Evolutionary conservation across 345 rosid genomes (phyloP).

Genomic region (Salix purpurea): DNA sequence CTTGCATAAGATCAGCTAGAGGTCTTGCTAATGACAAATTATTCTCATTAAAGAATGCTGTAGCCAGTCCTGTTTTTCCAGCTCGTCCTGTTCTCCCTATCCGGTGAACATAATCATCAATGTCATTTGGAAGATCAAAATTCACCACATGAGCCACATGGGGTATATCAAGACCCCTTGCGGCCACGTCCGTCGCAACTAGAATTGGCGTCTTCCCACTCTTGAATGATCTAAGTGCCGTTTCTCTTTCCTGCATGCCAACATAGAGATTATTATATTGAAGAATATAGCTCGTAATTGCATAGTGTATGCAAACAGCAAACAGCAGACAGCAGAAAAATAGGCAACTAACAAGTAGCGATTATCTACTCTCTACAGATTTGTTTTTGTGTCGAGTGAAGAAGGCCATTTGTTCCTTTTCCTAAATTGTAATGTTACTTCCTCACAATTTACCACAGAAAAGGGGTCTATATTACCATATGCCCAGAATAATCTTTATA

Average conservation of each 20-base stretch:
- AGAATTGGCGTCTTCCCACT: slow-evolving; percentile 88
- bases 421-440: too few species aligned
- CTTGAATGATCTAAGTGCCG: slow-evolving; percentile 79
- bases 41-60: slow-evolving; percentile 30
- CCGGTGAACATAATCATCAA: slow-evolving; percentile 94
- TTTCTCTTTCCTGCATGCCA: slow-evolving; percentile 79
- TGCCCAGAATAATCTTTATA: too few species aligned
- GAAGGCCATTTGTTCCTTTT: too few species aligned
- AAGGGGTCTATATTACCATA: too few species aligned
- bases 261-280: not conserved
- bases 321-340: not conserved
- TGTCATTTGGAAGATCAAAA: slow-evolving; percentile 95
- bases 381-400: not conserved
- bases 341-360: not conserved
- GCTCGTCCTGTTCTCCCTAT: slow-evolving; percentile 98
- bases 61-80: slow-evolving; percentile 83
- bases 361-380: not conserved
- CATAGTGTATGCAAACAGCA: not conserved
- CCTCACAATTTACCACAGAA: too few species aligned
- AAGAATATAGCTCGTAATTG: not conserved
- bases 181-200: slow-evolving; percentile 97
- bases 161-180: slow-evolving; percentile 95
- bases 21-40: slow-evolving; percentile 24
- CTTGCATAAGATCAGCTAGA: slow-evolving; percentile 29
- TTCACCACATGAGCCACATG: slow-evolving; percentile 94